A percentile compares a stretch with the other conserved stretches of the same genome.
These are phyloP conservation scores for Terfezia claveryi DNA, from an alignment of 495 filamentous ascomycete species.

Conservation along the genomic window DNA sequence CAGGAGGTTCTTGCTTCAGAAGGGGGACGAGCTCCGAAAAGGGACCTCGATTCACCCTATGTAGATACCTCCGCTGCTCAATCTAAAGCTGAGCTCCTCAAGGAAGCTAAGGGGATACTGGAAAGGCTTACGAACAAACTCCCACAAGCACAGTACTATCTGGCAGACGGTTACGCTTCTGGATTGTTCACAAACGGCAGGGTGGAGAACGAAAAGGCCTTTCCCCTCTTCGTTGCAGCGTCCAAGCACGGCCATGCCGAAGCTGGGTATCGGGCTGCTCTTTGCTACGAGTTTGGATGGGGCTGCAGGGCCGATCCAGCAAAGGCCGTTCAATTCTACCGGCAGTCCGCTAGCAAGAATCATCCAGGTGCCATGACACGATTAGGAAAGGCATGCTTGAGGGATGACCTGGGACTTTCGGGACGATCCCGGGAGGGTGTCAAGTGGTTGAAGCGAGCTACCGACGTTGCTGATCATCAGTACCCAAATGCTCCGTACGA, in stretches of 20 bases:
- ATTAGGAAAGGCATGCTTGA: slow-evolving; percentile 72
- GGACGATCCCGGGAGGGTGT: slow-evolving; percentile 78
- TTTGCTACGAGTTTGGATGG: slow-evolving; percentile 98
- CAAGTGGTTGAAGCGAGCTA: slow-evolving; percentile 88
- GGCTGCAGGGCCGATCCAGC: slow-evolving; percentile 67
- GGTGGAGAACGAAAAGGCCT: slow-evolving; percentile 72
- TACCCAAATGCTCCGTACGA: slow-evolving; percentile 90
- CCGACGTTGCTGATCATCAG: slow-evolving; percentile 69
- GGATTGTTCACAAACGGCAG: slow-evolving; percentile 86
- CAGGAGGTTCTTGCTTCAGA: slow-evolving; percentile 23
- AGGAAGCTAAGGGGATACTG: slow-evolving; percentile 76
- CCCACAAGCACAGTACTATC: slow-evolving; percentile 93
- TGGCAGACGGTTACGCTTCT: slow-evolving; percentile 82
- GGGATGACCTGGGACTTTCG: slow-evolving; percentile 63
- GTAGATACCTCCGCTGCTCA: slow-evolving; percentile 17
- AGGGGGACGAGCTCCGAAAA: slow-evolving; percentile 16
- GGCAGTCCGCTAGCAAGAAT: slow-evolving; percentile 71
- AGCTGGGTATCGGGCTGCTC: slow-evolving; percentile 73
- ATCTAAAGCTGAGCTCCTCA: slow-evolving; percentile 43
- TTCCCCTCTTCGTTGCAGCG: slow-evolving; percentile 75
- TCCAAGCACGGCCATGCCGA: slow-evolving; percentile 96
- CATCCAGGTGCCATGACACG: slow-evolving; percentile 90
- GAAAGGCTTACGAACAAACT: slow-evolving; percentile 65
- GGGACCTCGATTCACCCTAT: slow-evolving; percentile 22
- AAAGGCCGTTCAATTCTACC: slow-evolving; percentile 84